Conservation (phyloP, 306 rosid genomes). For the Casuarina cunninghamiana region DNA sequence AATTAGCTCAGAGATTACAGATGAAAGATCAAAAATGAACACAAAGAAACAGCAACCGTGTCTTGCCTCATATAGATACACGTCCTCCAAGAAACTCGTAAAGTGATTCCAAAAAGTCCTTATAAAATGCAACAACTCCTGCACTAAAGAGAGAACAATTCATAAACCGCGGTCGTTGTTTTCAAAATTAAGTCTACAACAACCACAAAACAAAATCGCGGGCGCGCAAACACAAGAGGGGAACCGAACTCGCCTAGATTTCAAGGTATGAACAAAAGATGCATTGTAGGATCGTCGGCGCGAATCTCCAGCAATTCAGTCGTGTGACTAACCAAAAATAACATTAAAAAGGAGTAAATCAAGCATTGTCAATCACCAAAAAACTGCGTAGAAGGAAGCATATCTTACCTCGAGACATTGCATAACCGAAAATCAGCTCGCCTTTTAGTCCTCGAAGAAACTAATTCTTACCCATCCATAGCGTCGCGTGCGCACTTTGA, state of each 20-base stretch:
- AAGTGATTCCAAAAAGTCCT: constrained; percentile 74
- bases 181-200: constrained; percentile 19
- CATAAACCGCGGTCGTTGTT: not conserved
- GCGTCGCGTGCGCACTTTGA: constrained; percentile 30
- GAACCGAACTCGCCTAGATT: constrained; percentile 68
- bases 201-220: not conserved
- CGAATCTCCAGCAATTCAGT: constrained; percentile 79
- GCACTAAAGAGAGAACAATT: constrained; percentile 1
- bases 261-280: constrained; percentile 79
- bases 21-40: constrained; percentile 15
- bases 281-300: constrained; percentile 69
- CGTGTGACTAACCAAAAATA: constrained; percentile 42
- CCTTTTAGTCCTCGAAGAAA: constrained; percentile 33
- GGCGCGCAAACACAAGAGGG: not conserved
- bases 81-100: constrained; percentile 73
- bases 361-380: not conserved
- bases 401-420: constrained; percentile 59
- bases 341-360: not conserved
- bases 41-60: constrained; percentile 5
- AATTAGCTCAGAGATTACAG: constrained; percentile 28
- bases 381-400: not conserved
- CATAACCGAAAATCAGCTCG: constrained; percentile 65
- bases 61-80: constrained; percentile 80
- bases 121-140: constrained; percentile 74
- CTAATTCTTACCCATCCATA: constrained; percentile 46